These are phyloP conservation scores for Silene conica DNA, from an alignment of 148 eudicot species.

Conservation along the genomic window DNA sequence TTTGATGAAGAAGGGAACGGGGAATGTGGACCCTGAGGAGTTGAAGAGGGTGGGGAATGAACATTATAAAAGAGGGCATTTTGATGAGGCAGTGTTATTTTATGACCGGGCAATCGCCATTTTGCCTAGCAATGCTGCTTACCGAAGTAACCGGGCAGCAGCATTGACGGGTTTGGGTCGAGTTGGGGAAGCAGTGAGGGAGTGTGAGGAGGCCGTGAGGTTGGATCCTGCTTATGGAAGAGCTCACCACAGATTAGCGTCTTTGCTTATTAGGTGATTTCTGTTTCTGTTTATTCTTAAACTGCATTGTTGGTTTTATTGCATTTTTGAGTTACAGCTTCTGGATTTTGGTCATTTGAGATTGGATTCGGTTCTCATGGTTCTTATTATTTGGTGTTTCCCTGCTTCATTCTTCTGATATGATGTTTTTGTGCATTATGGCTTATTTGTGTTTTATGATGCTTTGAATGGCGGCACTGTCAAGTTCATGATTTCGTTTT, in stretches of 20 bases:
- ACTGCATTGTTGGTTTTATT: background rate
- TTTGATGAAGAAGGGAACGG: constrained; percentile 38
- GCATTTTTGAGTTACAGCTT: background rate
- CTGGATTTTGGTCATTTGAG: background rate
- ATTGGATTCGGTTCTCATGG: background rate
- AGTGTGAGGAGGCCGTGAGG: constrained; percentile 77
- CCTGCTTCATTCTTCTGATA: background rate
- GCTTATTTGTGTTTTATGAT: background rate
- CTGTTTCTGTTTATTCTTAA: background rate
- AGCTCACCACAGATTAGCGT: constrained; percentile 78
- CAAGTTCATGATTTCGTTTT: constrained; percentile 16
- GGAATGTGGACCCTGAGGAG: constrained; percentile 56
- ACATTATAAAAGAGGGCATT: constrained; percentile 48
- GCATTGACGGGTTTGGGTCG: constrained; percentile 55
- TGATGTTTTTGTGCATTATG: background rate
- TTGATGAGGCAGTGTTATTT: constrained; percentile 55
- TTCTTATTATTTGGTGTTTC: background rate
- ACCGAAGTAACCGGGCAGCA: constrained; percentile 70
- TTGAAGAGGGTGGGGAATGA: constrained; percentile 72
- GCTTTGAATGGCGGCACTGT: constrained; percentile 3
- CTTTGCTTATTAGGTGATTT: constrained; percentile 74
- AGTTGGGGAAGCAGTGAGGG: constrained; percentile 58
- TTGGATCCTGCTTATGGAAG: constrained; percentile 57
- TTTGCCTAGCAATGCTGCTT: constrained; percentile 63
- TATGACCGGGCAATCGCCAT: constrained; percentile 61